Percentiles rank a stretch among this genome's conserved stretches.
Evolutionary conservation across 345 rosid species (phyloP).

Genomic region (Lepidium africanum): DNA sequence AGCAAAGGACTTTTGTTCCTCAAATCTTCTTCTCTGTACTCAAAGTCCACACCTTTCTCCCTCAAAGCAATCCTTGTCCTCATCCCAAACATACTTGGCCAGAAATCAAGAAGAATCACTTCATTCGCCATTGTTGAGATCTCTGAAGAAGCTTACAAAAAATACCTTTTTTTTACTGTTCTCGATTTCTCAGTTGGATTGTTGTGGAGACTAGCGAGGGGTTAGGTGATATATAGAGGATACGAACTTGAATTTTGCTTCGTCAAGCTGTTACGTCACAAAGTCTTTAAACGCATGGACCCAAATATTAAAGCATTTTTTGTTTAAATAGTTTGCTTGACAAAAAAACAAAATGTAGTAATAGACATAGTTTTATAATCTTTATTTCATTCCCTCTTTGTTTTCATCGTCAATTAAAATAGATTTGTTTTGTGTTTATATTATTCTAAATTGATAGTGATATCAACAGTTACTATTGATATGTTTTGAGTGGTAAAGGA

Average conservation of each 20-base stretch:
- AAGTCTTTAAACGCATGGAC: neutral
- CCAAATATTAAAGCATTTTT: neutral
- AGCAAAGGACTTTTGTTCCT: slow-evolving; percentile 14
- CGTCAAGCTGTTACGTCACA: neutral
- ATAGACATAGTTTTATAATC: neutral
- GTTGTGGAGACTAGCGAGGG: neutral
- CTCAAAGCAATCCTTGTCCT: slow-evolving; percentile 12
- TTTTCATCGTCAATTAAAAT: too few relatives aligned
- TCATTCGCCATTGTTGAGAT: slow-evolving; percentile 1
- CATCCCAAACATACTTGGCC: slow-evolving; percentile 19
- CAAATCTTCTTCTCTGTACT: slow-evolving; percentile 13
- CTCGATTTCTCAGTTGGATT: too few relatives aligned
- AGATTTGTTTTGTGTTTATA: too few relatives aligned
- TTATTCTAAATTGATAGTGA: too few relatives aligned
- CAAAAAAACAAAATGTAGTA: too few relatives aligned
- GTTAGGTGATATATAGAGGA: neutral
- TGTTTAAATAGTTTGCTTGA: too few relatives aligned
- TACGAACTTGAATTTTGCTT: neutral
- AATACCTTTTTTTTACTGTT: too few relatives aligned
- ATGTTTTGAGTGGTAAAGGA: too few relatives aligned
- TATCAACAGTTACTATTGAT: too few relatives aligned
- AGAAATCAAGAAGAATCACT: slow-evolving; percentile 4
- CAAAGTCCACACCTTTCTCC: slow-evolving; percentile 11
- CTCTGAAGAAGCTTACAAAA: too few relatives aligned
- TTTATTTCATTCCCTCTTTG: neutral